phyloP scores from a whole-genome alignment of 768 basidiomycete genomes.

The Daedalea quercina region DNA sequence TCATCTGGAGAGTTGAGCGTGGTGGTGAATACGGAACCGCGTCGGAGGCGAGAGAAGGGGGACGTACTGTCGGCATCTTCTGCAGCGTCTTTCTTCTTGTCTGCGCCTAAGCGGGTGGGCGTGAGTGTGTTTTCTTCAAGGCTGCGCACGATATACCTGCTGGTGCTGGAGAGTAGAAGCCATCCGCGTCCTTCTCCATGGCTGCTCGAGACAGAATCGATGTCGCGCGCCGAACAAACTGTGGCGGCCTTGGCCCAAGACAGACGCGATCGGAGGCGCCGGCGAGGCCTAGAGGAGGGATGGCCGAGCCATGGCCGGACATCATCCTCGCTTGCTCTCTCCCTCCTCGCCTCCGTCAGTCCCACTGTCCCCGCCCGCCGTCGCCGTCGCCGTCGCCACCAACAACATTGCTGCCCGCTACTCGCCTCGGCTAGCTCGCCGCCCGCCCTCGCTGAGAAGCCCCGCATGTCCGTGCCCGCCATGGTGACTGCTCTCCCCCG shows the following conservation, averaged over 20 bases:
- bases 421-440: background rate
- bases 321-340: background rate
- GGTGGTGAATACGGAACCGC: background rate
- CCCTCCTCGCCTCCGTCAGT: background rate
- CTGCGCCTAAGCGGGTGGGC: background rate
- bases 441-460: background rate
- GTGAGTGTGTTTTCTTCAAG: background rate
- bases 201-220: background rate
- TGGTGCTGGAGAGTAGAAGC: constrained; percentile 58
- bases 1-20: constrained; percentile 5
- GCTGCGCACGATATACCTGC: constrained; percentile 30
- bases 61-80: constrained; percentile 11
- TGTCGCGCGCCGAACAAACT: no score
- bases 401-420: background rate
- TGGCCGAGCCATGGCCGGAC: background rate
- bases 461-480: background rate
- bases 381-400: background rate
- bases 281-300: no score
- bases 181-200: constrained; percentile 75
- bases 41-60: background rate
- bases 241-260: no score
- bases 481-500: background rate
- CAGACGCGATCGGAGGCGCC: constrained; percentile 12
- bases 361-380: background rate
- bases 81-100: background rate